Evolutionary conservation across 306 rosid species (phyloP).

Genomic region (Malus sieversii): DNA sequence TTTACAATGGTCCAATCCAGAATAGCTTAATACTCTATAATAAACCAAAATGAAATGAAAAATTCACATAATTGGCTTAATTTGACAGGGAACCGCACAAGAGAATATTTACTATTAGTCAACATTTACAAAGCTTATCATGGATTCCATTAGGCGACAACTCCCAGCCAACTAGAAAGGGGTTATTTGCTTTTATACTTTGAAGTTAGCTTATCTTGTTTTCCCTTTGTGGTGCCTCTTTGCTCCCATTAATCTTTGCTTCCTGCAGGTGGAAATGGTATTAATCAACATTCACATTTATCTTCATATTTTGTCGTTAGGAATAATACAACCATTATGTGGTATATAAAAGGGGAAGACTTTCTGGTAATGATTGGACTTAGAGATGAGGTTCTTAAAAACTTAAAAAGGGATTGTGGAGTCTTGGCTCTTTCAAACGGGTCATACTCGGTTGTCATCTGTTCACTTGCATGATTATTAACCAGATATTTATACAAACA

Average conservation of each 20-base stretch:
- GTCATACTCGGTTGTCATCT: not conserved
- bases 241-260: not conserved
- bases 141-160: not conserved
- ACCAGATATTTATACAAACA: not conserved
- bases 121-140: not conserved
- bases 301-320: not conserved
- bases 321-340: not conserved
- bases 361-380: not conserved
- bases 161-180: slow-evolving; percentile 24
- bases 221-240: slow-evolving; percentile 16
- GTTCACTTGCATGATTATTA: too few species aligned
- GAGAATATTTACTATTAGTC: not conserved
- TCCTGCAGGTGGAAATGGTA: not conserved
- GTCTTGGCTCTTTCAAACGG: not conserved
- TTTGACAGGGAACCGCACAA: not conserved
- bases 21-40: too few species aligned
- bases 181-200: slow-evolving; percentile 16
- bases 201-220: slow-evolving; percentile 31
- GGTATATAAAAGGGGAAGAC: not conserved
- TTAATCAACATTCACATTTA: not conserved
- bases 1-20: too few species aligned
- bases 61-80: not conserved
- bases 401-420: not conserved
- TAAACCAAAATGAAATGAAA: not conserved
- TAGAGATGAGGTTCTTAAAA: slow-evolving; percentile 1